Base-by-base conservation (phyloP, 2,329 filamentous ascomycete species). In the Clonostachys chloroleuca region DNA sequence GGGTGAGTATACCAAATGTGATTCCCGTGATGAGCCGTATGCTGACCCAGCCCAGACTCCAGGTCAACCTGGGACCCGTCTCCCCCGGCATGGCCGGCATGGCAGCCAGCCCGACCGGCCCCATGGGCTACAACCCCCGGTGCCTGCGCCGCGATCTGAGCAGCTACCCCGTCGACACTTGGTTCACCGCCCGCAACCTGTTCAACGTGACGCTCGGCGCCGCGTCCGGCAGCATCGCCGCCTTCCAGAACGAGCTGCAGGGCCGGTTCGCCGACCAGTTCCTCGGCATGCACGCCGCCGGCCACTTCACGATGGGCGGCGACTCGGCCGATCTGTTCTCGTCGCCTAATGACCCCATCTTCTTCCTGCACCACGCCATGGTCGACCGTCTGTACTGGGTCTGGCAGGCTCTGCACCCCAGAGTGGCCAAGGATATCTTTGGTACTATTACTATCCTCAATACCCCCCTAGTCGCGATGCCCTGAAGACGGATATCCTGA, bases 51-150 rank as follows among this genome's bases (percentile, higher is more conserved):
- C 45, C 65, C 65, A 14, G 60, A 67, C 35, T 64, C 20, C 30
- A 48, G 6, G 57, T 68, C 47, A 66, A 63, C 46, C 52, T 69
- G 13, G 65, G 65, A 1, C 66, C 67, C 10, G 54, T 63, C 20
- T 51, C 50, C 2, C 53, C 30, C 54, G 43, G 41, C 53, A 54
- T 49, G 5, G 40, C 48, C 12, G 43, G 47, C 20, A 45, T 52
- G 12, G 49, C 52, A 1, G 41, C 44, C 5, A 56, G 55, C 2
- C 51, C 49, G 5, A 34, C 34, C 13, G 43, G 43, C 13, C n/a
- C 24, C 13, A 24, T 64, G 5, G 55, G 61, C 45, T 63, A 70
- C 54, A 74, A 75, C 60, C 68, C 70, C n/a, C 68, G 72, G 43
- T 72, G 71, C 58, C 14, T 39, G 36, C 14, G 14, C 36, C 67